These are phyloP conservation scores for Coemansia sp. DNA, from an alignment of 192 early-diverging fungal genomes.

Conservation along the genomic window DNA sequence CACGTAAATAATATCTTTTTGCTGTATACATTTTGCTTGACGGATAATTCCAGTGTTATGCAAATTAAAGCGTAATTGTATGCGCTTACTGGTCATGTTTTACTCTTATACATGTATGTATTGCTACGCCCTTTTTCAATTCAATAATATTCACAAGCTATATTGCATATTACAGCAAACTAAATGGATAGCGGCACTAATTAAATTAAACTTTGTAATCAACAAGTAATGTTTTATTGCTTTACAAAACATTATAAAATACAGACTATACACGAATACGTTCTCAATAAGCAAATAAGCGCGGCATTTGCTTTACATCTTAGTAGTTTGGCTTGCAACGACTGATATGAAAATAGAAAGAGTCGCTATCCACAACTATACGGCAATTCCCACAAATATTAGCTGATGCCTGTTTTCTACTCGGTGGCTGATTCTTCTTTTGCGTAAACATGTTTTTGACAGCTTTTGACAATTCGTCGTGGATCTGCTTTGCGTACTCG, in stretches of 20 bases:
- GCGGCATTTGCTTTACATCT: neutral
- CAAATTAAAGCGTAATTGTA: neutral
- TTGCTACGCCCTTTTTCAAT: too few species aligned
- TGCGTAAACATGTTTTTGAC: neutral
- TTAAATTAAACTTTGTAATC: too few species aligned
- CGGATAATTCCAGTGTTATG: neutral
- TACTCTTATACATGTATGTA: neutral
- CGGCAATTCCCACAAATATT: neutral
- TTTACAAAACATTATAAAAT: neutral
- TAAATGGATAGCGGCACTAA: too few species aligned
- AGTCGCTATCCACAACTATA: neutral
- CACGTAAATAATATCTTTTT: neutral
- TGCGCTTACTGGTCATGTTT: neutral
- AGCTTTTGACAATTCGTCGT: neutral
- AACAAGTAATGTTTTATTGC: neutral
- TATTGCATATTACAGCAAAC: too few species aligned
- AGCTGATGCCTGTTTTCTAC: neutral
- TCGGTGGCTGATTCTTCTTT: neutral
- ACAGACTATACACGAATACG: neutral
- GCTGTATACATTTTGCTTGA: neutral
- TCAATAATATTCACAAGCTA: too few species aligned
- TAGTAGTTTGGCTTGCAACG: neutral
- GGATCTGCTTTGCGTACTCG: neutral
- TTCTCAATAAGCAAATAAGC: neutral
- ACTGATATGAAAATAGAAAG: neutral